A percentile compares a stretch with the other conserved stretches of the same genome.
phyloP scores from a whole-genome alignment of 192 early-diverging fungal genomes.

The Coemansia furcata region DNA sequence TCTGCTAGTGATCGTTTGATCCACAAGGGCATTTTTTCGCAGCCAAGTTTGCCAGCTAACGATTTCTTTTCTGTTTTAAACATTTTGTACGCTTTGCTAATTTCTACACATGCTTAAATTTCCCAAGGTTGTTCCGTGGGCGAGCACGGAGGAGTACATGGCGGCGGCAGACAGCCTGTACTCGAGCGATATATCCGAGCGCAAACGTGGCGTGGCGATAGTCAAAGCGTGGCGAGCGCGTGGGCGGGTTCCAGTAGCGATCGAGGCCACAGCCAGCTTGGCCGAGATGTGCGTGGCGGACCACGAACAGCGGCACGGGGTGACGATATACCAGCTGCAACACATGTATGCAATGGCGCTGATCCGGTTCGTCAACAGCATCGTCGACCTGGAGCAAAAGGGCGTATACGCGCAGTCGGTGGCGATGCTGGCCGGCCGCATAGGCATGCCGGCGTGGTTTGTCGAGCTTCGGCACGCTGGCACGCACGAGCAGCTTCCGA shows the following conservation, averaged over 20 bases:
- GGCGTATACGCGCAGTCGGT: constrained; percentile 58
- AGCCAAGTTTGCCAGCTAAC: background rate
- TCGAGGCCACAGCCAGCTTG: constrained; percentile 48
- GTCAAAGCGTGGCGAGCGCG: constrained; percentile 52
- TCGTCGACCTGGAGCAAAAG: constrained; percentile 59
- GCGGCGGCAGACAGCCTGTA: constrained; percentile 31
- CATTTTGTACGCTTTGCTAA: background rate
- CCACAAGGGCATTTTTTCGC: background rate
- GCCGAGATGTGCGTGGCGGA: constrained; percentile 35
- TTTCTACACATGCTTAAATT: constrained; percentile 21
- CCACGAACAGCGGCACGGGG: constrained; percentile 15
- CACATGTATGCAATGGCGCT: constrained; percentile 49
- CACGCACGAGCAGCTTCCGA: constrained; percentile 64
- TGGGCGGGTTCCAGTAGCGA: constrained; percentile 36
- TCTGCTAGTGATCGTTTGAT: background rate
- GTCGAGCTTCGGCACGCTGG: constrained; percentile 67
- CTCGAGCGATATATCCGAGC: constrained; percentile 28
- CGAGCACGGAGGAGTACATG: constrained; percentile 50
- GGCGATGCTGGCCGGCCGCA: constrained; percentile 44
- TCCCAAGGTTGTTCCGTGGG: constrained; percentile 49
- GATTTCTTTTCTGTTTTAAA: background rate
- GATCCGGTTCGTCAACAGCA: constrained; percentile 61
- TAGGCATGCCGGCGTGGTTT: constrained; percentile 65
- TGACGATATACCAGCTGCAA: constrained; percentile 24
- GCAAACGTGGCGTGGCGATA: constrained; percentile 34